phyloP scores from a whole-genome alignment of 805 yeast species.

The Starmerella floris region DNA sequence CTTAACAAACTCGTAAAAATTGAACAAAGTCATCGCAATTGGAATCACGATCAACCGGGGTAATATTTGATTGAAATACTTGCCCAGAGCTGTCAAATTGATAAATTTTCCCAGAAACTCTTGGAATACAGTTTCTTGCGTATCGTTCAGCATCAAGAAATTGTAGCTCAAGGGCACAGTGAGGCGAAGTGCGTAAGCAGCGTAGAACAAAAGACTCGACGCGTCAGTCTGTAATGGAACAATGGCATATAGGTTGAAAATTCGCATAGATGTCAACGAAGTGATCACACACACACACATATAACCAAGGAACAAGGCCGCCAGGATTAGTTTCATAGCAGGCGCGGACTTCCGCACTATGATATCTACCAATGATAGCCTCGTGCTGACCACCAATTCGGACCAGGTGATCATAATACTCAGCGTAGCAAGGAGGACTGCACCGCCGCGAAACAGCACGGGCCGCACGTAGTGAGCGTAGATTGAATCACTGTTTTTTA shows the following conservation, averaged over 20 bases:
- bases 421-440: slow-evolving; percentile 33
- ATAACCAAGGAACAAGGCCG: slow-evolving; percentile 41
- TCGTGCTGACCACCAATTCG: slow-evolving; percentile 60
- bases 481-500: slow-evolving; percentile 16
- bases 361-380: slow-evolving; percentile 45
- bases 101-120: slow-evolving; percentile 63
- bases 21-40: slow-evolving; percentile 46
- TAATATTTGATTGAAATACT: slow-evolving; percentile 55
- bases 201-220: slow-evolving; percentile 60
- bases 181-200: slow-evolving; percentile 66
- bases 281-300: slow-evolving; percentile 58
- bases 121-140: slow-evolving; percentile 46
- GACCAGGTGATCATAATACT: slow-evolving; percentile 54
- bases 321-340: slow-evolving; percentile 31
- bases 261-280: slow-evolving; percentile 50
- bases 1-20: slow-evolving; percentile 52
- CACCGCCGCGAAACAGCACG: slow-evolving; percentile 30
- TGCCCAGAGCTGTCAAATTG: slow-evolving; percentile 61
- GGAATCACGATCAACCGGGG: slow-evolving; percentile 69
- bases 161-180: slow-evolving; percentile 74
- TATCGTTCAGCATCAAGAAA: slow-evolving; percentile 51
- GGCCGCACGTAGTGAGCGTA: slow-evolving; percentile 32
- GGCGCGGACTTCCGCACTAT: slow-evolving; percentile 31
- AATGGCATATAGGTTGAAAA: slow-evolving; percentile 65
- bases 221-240: slow-evolving; percentile 61